phyloP scores from a whole-genome alignment of 345 rosid species.

The Lepidium africanum region DNA sequence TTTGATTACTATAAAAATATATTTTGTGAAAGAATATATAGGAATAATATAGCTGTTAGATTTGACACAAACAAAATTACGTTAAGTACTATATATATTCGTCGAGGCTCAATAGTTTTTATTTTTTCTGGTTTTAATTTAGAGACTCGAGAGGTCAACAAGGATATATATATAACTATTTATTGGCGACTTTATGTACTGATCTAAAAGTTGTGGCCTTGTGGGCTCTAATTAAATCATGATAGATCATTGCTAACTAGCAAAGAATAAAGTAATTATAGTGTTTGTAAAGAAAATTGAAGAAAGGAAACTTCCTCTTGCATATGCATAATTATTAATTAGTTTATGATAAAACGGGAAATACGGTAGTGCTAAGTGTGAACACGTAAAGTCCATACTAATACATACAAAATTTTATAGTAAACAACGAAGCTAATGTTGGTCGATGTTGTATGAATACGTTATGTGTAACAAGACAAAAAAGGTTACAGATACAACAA shows the following conservation, averaged over 20 bases:
- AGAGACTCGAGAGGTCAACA: not conserved
- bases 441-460: conserved; percentile 6
- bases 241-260: not conserved
- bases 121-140: not conserved
- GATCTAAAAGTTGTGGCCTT: not conserved
- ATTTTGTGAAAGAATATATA: not conserved
- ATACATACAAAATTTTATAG: not conserved
- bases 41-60: not conserved
- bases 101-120: not conserved
- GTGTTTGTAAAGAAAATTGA: not conserved
- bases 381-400: not conserved
- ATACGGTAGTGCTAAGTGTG: not conserved
- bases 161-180: not conserved
- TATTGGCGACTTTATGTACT: not conserved
- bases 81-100: not conserved
- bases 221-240: conserved; percentile 2
- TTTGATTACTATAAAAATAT: not conserved
- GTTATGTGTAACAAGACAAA: not conserved
- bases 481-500: not conserved
- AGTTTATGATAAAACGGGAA: not conserved
- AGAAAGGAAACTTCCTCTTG: conserved; percentile 11
- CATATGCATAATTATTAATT: not conserved
- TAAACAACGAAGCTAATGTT: not conserved
- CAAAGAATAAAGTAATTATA: not conserved
- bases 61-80: too few relatives aligned